Base-by-base conservation (phyloP, 352 stramenopile genomes). In the Elongisporangium prolatum region DNA sequence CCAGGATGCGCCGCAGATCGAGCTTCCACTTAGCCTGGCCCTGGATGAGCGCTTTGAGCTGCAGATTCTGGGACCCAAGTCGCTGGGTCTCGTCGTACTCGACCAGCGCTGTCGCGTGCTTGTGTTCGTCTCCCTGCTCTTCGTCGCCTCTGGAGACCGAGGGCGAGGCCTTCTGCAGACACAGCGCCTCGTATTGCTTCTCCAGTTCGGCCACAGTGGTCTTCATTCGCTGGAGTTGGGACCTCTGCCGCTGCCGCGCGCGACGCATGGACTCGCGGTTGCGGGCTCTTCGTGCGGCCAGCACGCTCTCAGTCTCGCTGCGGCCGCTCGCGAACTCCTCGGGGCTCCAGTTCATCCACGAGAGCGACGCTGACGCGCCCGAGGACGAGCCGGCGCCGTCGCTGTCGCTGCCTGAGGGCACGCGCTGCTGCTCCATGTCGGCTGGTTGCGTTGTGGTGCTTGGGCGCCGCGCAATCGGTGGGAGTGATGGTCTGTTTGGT, bases 221-320 rank as follows among this genome's bases (percentile, higher is more conserved):
- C 3, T 64, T 67, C 47, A 86, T 68, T 5, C 65, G 44, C 38
- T 84, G 65, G 48, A 86, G 52, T 48, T 81, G 65, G 52, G 83
- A 71, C 11, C 71, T 60, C 64, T 81, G 64, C 0, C 75, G 75
- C 54, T 86, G 75, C 1, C 75, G 65, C 16, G 75, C 78, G 47
- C 75, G 71, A 21, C 71, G 71, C 75, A 86, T 86, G 57, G 73
- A 84, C 57, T 83, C 75, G 49, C 75, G 73, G 56, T 86, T 86
- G 61, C 81, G 80, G 48, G 73, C 64, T 0, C 75, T 63, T 0
- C 75, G 73, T 40, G 70, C 66, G 22, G 77, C 71, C 13, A 86
- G 57, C 13, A 67, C 67, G 2, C 70, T 44, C 34, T 44, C 34
- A 13, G 34, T 44, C 34, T 44, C 34, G 34, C 34, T 44, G 34